Base-by-base conservation (phyloP, 805 yeast species). In the Candida rishiriensis region DNA sequence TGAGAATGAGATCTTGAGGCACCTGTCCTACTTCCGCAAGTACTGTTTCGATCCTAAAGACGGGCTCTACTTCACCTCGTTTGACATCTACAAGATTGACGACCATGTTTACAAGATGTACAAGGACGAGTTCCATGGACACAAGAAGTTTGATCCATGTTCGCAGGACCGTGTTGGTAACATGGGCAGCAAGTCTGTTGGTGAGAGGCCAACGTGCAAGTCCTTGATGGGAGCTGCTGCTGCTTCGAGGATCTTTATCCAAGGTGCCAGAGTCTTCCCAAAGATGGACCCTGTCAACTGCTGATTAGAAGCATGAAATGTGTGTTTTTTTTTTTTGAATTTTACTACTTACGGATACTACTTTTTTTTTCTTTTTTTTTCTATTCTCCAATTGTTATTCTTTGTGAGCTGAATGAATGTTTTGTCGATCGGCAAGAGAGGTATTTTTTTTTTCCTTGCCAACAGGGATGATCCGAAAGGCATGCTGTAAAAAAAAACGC, bases 191-290 rank as follows among this genome's bases (percentile, higher is more conserved):
- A 36, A 17, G n/a, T 40, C 51, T 14, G 38, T 56, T 3, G 54
- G 54, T 18, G 56, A 61, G 26, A 63, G 68, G 33, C 65, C 66
- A 10, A 52, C 70, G 48, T 53, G 54, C 38, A 60, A 60, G 43
- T 70, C 72, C 4, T 64, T 83, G 56, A 81, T 83, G 70, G 83
- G 82, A 3, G 66, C 72, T 38, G 88, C 81, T 11, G 66, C 85
- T 9, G 88, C 88, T 10, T 87, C 88, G 3, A 71, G 87, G 54
- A 73, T 78, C 9, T 82, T 81, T 64, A 78, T 81, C 66, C 86
- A 81, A 61, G 81, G 78, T 31, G 85, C 84, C 3, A 68, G 87
- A 49, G 64, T 79, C 2, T 67, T 71, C 14, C 76, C 77, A 5
- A 57, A 63, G 33, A 54, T 64, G 55, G 54, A 51, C 36, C 57